Base-by-base conservation (phyloP, 768 basidiomycete genomes). In the Trametes maxima region DNA sequence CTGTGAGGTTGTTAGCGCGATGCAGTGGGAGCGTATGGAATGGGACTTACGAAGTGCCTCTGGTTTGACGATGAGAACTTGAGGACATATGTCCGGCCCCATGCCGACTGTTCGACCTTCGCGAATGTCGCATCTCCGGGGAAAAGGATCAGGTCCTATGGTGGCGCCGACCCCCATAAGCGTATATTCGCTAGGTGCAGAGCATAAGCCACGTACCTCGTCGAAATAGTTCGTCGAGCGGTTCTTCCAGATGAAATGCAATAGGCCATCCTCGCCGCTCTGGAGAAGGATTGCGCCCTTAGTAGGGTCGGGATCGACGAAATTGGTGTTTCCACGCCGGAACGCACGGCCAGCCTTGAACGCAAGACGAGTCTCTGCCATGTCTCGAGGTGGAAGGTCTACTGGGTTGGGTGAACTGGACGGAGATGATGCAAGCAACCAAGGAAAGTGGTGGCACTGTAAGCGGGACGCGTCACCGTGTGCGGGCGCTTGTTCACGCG, bases 1-100 rank as follows among this genome's bases (percentile, higher is more conserved):
- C 92, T 94, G 67, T 5, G 28, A 19, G 17, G 8, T 51, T 49
- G 7, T 36, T 17, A 58, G 36, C 2, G 60, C 11, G 64, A 64
- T 36, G 16, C 55, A 28, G 39, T 24, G n/a, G n/a, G 7, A 4
- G 3, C 8, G 8, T 40, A 24, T 4, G 7, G 21, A 2, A 28
- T 19, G 25, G 24, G 17, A 79, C 86, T 74, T 69, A 95, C 94
- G 73, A 97, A 96, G 73, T 95, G 90, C 63, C 86, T 85, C 70
- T 93, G 90, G 71, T 93, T 84, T 14, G 94, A 95, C 21, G 91
- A 94, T 0, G 89, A 87, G 78, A 97, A 96, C 75, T 91, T 93
- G 72, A 96, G 87, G 63, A 95, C 91, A 67, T 91, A 93, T 5
- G 89, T 86, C 62, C 93, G 79, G 6, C 90, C 92, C 35, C 78